Percentiles rank a stretch among this genome's conserved stretches.
Evolutionary conservation across 2,329 filamentous ascomycete genomes (phyloP).

Genomic region (Claviceps digitariae): DNA sequence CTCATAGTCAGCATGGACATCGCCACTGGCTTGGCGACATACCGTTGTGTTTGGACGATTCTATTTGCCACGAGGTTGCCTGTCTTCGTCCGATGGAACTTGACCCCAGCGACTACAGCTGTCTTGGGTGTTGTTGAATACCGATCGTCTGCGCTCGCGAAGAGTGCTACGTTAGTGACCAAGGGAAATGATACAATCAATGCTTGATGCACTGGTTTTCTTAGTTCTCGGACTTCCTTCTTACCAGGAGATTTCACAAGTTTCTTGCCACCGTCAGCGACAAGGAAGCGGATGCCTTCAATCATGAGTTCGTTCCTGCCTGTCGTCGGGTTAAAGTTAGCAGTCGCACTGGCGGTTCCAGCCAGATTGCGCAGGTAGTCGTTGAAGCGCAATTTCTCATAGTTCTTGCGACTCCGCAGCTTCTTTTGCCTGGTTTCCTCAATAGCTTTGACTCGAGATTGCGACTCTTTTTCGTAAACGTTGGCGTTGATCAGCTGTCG

Average conservation of each 20-base stretch:
- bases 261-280: slow-evolving; percentile 70
- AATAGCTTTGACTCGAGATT: slow-evolving; percentile 56
- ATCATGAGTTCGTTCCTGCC: slow-evolving; percentile 50
- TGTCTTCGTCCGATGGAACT: slow-evolving; percentile 73
- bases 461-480: slow-evolving; percentile 61
- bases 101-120: slow-evolving; percentile 59
- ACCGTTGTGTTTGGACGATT: slow-evolving; percentile 64
- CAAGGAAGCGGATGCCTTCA: slow-evolving; percentile 59
- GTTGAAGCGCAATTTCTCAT: slow-evolving; percentile 45
- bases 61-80: slow-evolving; percentile 74
- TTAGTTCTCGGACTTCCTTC: slow-evolving; percentile 2
- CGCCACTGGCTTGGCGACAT: slow-evolving; percentile 24
- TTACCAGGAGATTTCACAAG: slow-evolving; percentile 59
- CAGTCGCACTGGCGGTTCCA: slow-evolving; percentile 7
- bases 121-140: slow-evolving; percentile 59
- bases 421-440: slow-evolving; percentile 53
- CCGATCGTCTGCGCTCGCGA: slow-evolving; percentile 23
- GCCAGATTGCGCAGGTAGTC: slow-evolving; percentile 20
- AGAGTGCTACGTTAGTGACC: neutral
- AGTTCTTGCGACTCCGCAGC: slow-evolving; percentile 36
- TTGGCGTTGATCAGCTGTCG: slow-evolving; percentile 72
- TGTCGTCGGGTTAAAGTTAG: slow-evolving; percentile 14
- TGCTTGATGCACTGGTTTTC: neutral
- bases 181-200: neutral
- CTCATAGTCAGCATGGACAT: slow-evolving; percentile 23